Percentiles rank a stretch among this genome's conserved stretches.
phyloP scores from a whole-genome alignment of 1,284 basidiomycete genomes.

The Naganishia cerealis region DNA sequence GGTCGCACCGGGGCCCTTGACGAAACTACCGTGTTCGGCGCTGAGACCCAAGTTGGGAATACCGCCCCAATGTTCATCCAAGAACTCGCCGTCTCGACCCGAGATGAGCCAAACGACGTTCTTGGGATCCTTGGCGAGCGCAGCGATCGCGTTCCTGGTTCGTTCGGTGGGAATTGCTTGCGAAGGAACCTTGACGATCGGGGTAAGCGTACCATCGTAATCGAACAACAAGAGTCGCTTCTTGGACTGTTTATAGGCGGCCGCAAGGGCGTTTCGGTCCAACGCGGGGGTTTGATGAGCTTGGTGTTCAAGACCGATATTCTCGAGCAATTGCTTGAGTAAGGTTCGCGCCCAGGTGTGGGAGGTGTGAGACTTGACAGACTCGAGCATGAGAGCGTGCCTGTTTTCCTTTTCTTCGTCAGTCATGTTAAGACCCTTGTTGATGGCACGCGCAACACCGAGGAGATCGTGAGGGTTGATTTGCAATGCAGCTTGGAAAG shows the following conservation, averaged over 20 bases:
- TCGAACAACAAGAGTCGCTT: conserved; percentile 93
- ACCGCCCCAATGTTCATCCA: conserved; percentile 87
- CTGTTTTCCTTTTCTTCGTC: conserved; percentile 71
- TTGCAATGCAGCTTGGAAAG: conserved; percentile 52
- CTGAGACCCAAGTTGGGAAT: conserved; percentile 81
- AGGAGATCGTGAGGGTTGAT: conserved; percentile 59
- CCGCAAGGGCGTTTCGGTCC: conserved; percentile 64
- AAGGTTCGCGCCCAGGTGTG: conserved; percentile 94
- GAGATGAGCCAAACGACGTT: conserved; percentile 97
- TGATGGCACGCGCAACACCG: conserved; percentile 92
- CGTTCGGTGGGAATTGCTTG: conserved; percentile 78
- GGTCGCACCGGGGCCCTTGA: conserved; percentile 67
- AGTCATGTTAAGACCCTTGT: conserved; percentile 80
- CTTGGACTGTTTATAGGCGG: conserved; percentile 68
- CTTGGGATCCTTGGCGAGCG: conserved; percentile 72
- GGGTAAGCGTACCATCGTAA: conserved; percentile 95
- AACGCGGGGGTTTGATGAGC: conserved; percentile 85
- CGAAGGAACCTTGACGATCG: conserved; percentile 90
- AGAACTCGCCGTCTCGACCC: conserved; percentile 89
- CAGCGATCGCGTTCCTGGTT: conserved; percentile 72
- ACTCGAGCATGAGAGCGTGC: conserved; percentile 76
- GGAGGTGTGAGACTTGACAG: conserved; percentile 89
- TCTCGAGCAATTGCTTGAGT: conserved; percentile 81
- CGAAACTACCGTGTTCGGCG: conserved; percentile 94
- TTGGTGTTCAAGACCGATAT: conserved; percentile 76